Base-by-base conservation (phyloP, 306 rosid genomes). In the Nissolia schottii region DNA sequence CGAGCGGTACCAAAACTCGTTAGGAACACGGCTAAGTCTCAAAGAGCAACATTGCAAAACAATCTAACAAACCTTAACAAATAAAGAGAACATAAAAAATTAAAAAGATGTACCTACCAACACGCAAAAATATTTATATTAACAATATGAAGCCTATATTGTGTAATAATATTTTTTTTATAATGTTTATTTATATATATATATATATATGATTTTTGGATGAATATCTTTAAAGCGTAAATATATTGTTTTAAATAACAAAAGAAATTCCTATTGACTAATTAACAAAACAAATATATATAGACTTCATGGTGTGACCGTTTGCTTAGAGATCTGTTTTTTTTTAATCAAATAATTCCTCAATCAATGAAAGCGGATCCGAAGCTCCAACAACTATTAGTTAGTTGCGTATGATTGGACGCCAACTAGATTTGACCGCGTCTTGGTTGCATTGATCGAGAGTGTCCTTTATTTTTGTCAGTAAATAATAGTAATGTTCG, bases 11-110 rank as follows among this genome's bases (percentile, higher is more conserved):
- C 29, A 4, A 71, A 28, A 73, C 45, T 20, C 43, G 57, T 19
- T n/a, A 16, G 40, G 60, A 29, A 80, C 71, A 53, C 80, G 78
- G 64, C 65, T n/a, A n/a, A n/a, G n/a, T n/a, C n/a, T n/a, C n/a
- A n/a, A n/a, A n/a, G n/a, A n/a, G n/a, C n/a, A n/a, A n/a, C n/a
- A n/a, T n/a, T n/a, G n/a, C n/a, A n/a, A n/a, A n/a, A n/a, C n/a
- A n/a, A n/a, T n/a, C n/a, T n/a, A n/a, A n/a, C n/a, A n/a, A n/a
- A n/a, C n/a, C n/a, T n/a, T n/a, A n/a, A n/a, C n/a, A n/a, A n/a
- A n/a, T n/a, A n/a, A n/a, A n/a, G n/a, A n/a, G n/a, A n/a, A n/a
- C n/a, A n/a, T n/a, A n/a, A n/a, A n/a, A n/a, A n/a, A n/a, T n/a
- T n/a, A n/a, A n/a, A n/a, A n/a, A n/a, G n/a, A n/a, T n/a, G n/a